Evolutionary conservation across 805 yeast genomes (phyloP), one percentile per base, ranked within the genome.

Genomic region (Kuraishia cidri): DNA sequence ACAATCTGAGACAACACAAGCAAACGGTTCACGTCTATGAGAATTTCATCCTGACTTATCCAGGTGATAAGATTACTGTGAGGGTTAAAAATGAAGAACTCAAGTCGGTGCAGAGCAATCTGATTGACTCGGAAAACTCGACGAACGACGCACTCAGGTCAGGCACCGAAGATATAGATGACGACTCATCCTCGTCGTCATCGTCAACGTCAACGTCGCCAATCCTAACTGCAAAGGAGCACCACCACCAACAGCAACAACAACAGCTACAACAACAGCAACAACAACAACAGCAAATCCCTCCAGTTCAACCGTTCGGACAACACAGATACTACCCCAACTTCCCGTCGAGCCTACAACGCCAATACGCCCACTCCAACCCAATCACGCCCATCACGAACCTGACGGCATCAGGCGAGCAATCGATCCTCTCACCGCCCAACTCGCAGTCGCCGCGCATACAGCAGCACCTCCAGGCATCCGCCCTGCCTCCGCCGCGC

Each of bases 1-100:
- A 88, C 56, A 88, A 88, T 52, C 65, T 88, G 40, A 69, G 95
- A 38, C 97, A 88, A 58, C 97, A 87, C 58, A 80, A 81, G 38
- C 94, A 86, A 49, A 82, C 96, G 0, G 87, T 80, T 5, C 87
- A 80, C 42, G 75, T 78, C 28, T 63, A 62, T 42, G 74, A 70
- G 40, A 52, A 50, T 33, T 48, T 48, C 38, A 42, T 53, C n/a
- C 33, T 52, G 11, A 47, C 57, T 2, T 54, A 52, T 36, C 58
- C 58, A 14, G 56, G 56, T 24, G 54, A 51, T 35, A 52, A 52
- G 34, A 41, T 51, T 26, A 52, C 50, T 33, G 47, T 52, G 18
- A 36, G 57, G 17, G 43, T 50, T 17, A 44, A 48, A 31, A 45
- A 37, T 29, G 46, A 40, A 17, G 45, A 47, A 15, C 23, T 38